A percentile compares a stretch with the other conserved stretches of the same genome.
phyloP scores from a whole-genome alignment of 2,329 filamentous ascomycete genomes.

The Penicillium sp. region DNA sequence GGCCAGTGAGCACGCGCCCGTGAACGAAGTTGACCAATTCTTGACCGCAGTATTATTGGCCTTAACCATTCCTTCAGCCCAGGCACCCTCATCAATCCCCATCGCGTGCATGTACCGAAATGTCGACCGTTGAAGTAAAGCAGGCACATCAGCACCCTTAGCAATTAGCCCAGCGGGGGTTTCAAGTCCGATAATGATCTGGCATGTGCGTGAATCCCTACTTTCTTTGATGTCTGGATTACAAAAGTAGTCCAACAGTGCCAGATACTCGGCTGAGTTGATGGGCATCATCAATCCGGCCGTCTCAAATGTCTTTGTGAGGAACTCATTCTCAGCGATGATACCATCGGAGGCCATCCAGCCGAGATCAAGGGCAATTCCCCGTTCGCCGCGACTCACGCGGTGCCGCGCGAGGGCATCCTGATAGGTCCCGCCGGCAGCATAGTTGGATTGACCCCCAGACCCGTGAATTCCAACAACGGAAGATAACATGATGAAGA shows the following conservation, averaged over 20 bases:
- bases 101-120: no score
- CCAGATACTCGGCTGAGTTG: background rate
- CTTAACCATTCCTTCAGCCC: no score
- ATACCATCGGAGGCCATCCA: constrained; percentile 9
- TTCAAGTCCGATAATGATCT: background rate
- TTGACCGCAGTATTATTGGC: no score
- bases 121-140: no score
- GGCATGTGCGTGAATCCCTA: background rate
- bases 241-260: background rate
- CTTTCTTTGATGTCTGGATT: background rate
- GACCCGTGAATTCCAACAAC: no score
- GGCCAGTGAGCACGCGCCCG: background rate
- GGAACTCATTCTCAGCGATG: constrained; percentile 15
- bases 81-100: no score
- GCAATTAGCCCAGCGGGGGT: background rate
- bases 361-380: background rate
- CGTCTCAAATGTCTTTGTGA: background rate
- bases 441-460: no score
- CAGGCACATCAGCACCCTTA: no score
- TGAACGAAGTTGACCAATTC: background rate
- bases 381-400: no score
- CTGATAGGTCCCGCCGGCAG: no score
- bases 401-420: no score
- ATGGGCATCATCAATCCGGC: background rate
- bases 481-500: no score